phyloP scores from a whole-genome alignment of 768 basidiomycete species.

The Tricholoma saponaceum region DNA sequence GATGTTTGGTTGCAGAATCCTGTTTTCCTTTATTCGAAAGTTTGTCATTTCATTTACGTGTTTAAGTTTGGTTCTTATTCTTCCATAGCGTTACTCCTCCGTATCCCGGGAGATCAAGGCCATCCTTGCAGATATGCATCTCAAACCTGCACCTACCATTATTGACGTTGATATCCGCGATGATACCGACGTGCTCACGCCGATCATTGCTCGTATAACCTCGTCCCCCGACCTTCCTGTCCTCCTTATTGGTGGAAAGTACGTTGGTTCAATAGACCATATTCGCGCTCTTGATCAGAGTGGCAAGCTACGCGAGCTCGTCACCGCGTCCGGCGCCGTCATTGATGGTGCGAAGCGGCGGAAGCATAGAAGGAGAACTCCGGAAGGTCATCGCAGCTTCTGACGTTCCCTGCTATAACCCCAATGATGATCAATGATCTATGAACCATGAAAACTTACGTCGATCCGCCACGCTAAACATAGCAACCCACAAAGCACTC shows the following conservation, averaged over 20 bases:
- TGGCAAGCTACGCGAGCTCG: slow-evolving; percentile 48
- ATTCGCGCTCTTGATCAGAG: slow-evolving; percentile 46
- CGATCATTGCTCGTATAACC: slow-evolving; percentile 62
- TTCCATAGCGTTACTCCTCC: slow-evolving; percentile 56
- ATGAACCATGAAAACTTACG: not conserved
- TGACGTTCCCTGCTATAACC: slow-evolving; percentile 15
- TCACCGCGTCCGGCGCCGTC: slow-evolving; percentile 55
- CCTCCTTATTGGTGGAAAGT: slow-evolving; percentile 62
- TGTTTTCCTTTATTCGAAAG: slow-evolving; percentile 74
- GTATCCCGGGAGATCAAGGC: slow-evolving; percentile 63
- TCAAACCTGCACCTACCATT: slow-evolving; percentile 60
- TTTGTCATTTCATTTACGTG: slow-evolving; percentile 18
- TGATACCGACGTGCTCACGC: slow-evolving; percentile 59
- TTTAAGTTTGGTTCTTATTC: slow-evolving; percentile 3
- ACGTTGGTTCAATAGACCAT: slow-evolving; percentile 47
- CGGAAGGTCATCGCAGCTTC: slow-evolving; percentile 4
- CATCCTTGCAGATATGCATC: slow-evolving; percentile 49
- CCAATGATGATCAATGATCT: no score
- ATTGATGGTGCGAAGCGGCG: slow-evolving; percentile 50
- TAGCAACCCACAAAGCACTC: not conserved
- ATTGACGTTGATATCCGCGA: slow-evolving; percentile 73
- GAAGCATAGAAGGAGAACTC: slow-evolving; percentile 39
- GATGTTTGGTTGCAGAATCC: slow-evolving; percentile 75
- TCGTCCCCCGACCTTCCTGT: slow-evolving; percentile 52
- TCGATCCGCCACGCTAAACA: not conserved